A percentile compares a stretch with the other conserved stretches of the same genome.
Conservation (phyloP, 345 rosid genomes). For the Linum tenue region DNA sequence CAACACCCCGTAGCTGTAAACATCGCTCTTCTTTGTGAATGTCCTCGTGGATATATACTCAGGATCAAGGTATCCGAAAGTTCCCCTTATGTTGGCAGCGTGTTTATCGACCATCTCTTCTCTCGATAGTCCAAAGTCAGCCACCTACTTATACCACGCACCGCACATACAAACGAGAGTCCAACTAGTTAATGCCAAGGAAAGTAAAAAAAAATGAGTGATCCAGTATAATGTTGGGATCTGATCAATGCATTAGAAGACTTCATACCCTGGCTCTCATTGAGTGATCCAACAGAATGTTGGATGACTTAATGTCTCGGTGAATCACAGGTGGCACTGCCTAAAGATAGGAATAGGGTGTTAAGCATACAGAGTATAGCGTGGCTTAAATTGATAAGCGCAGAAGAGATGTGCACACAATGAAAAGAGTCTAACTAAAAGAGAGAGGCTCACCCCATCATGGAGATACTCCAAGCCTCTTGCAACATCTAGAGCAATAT, state of each 20-base stretch:
- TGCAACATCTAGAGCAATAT: slow-evolving; percentile 83
- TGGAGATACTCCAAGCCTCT: slow-evolving; percentile 98
- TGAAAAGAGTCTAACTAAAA: neutral
- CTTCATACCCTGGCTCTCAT: slow-evolving; percentile 89
- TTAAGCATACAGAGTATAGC: neutral
- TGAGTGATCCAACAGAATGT: slow-evolving; percentile 87
- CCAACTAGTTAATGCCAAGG: neutral
- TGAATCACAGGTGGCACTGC: slow-evolving; percentile 98
- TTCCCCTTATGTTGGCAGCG: slow-evolving; percentile 76
- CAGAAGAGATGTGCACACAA: neutral
- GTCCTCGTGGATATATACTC: slow-evolving; percentile 77
- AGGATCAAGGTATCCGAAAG: slow-evolving; percentile 97
- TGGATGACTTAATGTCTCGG: slow-evolving; percentile 90
- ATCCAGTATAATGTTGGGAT: neutral
- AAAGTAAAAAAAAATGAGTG: neutral
- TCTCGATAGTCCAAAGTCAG: slow-evolving; percentile 97
- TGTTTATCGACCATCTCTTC: slow-evolving; percentile 82
- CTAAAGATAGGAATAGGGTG: slow-evolving; percentile 28
- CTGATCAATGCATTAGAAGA: neutral
- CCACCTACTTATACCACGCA: slow-evolving; percentile 44
- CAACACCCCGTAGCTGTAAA: slow-evolving; percentile 90
- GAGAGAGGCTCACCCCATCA: slow-evolving; percentile 62
- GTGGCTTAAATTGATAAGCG: neutral
- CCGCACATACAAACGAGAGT: neutral
- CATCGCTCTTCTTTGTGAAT: slow-evolving; percentile 94